Percentiles rank a stretch among this genome's conserved stretches.
These are phyloP conservation scores for Cryptococcus jaspeensis DNA, from an alignment of 1,284 basidiomycete genomes.

Conservation along the genomic window DNA sequence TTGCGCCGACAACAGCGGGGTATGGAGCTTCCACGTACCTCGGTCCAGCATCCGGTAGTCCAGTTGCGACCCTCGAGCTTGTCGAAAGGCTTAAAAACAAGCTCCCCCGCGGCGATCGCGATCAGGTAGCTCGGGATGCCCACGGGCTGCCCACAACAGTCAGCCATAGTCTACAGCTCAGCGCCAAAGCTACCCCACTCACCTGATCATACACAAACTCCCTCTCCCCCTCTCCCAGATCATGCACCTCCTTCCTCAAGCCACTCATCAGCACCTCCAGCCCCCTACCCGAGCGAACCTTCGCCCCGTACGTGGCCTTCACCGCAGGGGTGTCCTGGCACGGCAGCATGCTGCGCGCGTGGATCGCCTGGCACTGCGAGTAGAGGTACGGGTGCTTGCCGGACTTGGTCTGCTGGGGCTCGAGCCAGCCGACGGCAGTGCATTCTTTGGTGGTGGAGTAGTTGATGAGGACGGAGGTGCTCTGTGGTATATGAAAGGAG, in stretches of 20 bases:
- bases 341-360: constrained; percentile 75
- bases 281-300: constrained; percentile 61
- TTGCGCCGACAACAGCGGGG: background rate
- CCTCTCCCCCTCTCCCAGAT: constrained; percentile 59
- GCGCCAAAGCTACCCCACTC: constrained; percentile 16
- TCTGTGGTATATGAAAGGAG: constrained; percentile 40
- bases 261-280: constrained; percentile 84
- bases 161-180: background rate
- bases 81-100: constrained; percentile 69
- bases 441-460: constrained; percentile 76
- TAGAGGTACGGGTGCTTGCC: constrained; percentile 85
- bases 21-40: constrained; percentile 46
- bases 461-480: constrained; percentile 60
- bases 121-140: constrained; percentile 83
- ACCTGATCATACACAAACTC: constrained; percentile 59
- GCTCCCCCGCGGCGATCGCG: constrained; percentile 80
- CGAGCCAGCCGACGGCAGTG: constrained; percentile 91
- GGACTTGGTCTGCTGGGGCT: constrained; percentile 84
- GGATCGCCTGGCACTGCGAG: constrained; percentile 92
- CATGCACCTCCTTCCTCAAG: constrained; percentile 67
- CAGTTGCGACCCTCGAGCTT: constrained; percentile 64
- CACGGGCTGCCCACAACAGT: constrained; percentile 59
- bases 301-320: constrained; percentile 68
- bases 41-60: constrained; percentile 84
- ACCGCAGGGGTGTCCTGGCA: constrained; percentile 61